Percentiles rank a stretch among this genome's conserved stretches.
These are phyloP conservation scores for Neodidymelliopsis sp. DNA, from an alignment of 2,329 filamentous ascomycete genomes.

Conservation along the genomic window DNA sequence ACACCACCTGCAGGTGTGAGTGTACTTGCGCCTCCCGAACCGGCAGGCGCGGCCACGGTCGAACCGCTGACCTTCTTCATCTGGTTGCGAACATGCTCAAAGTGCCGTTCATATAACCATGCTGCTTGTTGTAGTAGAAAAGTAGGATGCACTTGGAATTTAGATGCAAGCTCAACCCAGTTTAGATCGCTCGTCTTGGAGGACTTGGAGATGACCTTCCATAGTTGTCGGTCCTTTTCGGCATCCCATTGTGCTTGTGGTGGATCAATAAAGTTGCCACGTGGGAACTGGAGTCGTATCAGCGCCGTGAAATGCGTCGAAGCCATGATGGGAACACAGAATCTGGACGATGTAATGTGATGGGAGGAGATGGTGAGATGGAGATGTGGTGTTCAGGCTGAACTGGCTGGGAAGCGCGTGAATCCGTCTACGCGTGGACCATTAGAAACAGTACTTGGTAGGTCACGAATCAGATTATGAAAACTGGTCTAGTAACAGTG, in stretches of 20 bases:
- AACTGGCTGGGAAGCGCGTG: not conserved
- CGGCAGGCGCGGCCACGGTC: constrained; percentile 62
- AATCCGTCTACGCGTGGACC: constrained; percentile 11
- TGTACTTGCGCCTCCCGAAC: constrained; percentile 51
- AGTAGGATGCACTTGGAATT: constrained; percentile 83
- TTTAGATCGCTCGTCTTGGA: constrained; percentile 83
- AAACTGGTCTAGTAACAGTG: no score
- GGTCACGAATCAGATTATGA: no score
- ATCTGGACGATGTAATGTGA: not conserved
- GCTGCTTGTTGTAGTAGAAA: constrained; percentile 94
- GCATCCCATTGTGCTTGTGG: constrained; percentile 87
- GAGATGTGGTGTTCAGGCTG: constrained; percentile 11
- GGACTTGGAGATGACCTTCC: constrained; percentile 85
- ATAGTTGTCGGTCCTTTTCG: constrained; percentile 84
- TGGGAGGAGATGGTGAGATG: constrained; percentile 15
- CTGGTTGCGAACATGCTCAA: constrained; percentile 88
- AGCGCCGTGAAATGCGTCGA: constrained; percentile 71
- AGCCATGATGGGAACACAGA: constrained; percentile 27
- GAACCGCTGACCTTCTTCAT: constrained; percentile 77
- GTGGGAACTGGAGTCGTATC: constrained; percentile 85
- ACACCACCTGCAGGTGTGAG: constrained; percentile 49
- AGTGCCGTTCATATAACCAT: constrained; percentile 90
- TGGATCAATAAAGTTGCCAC: constrained; percentile 89
- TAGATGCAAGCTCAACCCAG: constrained; percentile 81
- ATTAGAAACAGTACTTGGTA: not conserved